Evolutionary conservation across 78 protist species (phyloP).

Genomic region (Parvularia atlantis): DNA sequence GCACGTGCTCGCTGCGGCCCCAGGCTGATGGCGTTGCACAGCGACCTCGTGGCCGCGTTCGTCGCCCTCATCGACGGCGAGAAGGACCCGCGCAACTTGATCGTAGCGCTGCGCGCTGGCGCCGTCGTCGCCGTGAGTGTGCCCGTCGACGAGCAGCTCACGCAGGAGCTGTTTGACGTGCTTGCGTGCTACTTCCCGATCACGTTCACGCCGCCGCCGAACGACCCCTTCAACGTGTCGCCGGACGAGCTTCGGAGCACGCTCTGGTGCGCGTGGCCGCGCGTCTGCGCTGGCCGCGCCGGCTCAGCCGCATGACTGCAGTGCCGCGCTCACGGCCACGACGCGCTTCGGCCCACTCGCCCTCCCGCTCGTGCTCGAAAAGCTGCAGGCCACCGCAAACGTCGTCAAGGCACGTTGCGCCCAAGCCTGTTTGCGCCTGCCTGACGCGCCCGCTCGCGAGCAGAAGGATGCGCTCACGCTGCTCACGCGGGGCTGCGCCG

Average conservation of each 20-base stretch:
- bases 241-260: too few relatives aligned
- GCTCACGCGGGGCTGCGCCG: too few relatives aligned
- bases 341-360: background rate
- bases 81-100: conserved; percentile 87
- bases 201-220: conserved; percentile 71
- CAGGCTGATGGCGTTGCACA: conserved; percentile 12
- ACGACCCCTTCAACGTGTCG: conserved; percentile 45
- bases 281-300: background rate
- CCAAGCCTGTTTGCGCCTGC: too few relatives aligned
- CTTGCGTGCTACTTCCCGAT: conserved; percentile 75
- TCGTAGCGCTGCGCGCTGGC: conserved; percentile 38
- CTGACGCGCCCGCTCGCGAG: too few relatives aligned
- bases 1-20: too few relatives aligned
- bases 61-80: conserved; percentile 79
- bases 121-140: conserved; percentile 9
- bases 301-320: background rate
- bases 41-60: conserved; percentile 57
- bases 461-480: too few relatives aligned
- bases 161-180: conserved; percentile 61
- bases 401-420: too few relatives aligned
- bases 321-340: background rate
- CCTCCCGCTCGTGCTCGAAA: background rate
- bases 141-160: too few relatives aligned
- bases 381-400: background rate
- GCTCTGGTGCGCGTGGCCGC: background rate